Conservation (phyloP, 2,329 filamentous ascomycete species). For the Claviceps quebecensis region DNA sequence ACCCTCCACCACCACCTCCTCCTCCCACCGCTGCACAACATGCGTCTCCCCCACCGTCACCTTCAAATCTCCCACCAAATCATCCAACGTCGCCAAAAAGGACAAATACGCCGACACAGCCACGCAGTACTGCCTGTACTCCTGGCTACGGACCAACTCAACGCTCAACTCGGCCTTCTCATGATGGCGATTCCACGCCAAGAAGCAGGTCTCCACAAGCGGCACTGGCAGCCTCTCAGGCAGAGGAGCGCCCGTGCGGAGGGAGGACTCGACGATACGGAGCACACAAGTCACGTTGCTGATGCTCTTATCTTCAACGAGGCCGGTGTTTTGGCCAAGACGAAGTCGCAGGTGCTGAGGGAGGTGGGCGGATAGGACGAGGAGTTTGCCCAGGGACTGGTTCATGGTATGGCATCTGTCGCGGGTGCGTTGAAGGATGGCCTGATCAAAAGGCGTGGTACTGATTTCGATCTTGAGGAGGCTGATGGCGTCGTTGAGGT, state of each 20-base stretch:
- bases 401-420: constrained; percentile 20
- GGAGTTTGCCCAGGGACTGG: constrained; percentile 18
- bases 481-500: constrained; percentile 13
- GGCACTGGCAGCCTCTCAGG: constrained; percentile 34
- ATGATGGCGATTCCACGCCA: constrained; percentile 11
- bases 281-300: constrained; percentile 37
- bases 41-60: constrained; percentile 27
- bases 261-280: constrained; percentile 29
- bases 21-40: constrained; percentile 17
- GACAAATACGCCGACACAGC: constrained; percentile 29
- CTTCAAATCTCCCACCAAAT: constrained; percentile 30
- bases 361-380: constrained; percentile 21
- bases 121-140: constrained; percentile 32
- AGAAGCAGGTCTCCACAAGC: constrained; percentile 22
- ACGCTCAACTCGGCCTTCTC: constrained; percentile 16
- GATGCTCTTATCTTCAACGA: constrained; percentile 28
- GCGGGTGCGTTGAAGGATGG: constrained; percentile 16
- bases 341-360: constrained; percentile 26
- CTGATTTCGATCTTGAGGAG: constrained; percentile 18
- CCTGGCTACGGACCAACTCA: constrained; percentile 23
- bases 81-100: constrained; percentile 28
- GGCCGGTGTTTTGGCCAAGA: constrained; percentile 22
- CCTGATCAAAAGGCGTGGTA: constrained; percentile 17
- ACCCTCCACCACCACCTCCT: not conserved
- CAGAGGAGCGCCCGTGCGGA: constrained; percentile 32